Base-by-base conservation (phyloP, 805 yeast genomes). In the Zygosaccharomyces bisporus region DNA sequence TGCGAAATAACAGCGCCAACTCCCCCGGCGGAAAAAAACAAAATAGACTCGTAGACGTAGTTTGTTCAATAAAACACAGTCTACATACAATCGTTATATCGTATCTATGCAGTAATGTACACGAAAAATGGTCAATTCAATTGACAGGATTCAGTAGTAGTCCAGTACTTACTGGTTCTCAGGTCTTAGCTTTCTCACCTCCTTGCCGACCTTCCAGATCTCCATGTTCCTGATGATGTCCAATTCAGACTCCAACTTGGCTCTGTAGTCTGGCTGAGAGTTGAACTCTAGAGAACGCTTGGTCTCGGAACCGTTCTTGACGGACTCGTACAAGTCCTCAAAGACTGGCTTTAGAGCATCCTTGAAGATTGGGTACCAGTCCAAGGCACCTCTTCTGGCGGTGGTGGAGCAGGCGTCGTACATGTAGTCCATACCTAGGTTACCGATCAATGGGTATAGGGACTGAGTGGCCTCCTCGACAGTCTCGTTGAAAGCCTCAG, bases 381-480 rank as follows among this genome's bases (percentile, higher is more conserved):
- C 99, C 65, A 93, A 81, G 70, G 99, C 99, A 81, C 99, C 99
- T 79, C 99, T 88, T 82, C 98, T 89, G 66, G 99, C 99, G 60
- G 99, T 93, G 68, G 99, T 93, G 60, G 99, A 93, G 77, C 99
- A 93, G 65, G 99, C 99, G 70, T 93, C 98, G 83, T 93, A 93
- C 99, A 93, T 93, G 91, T 93, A 93, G 77, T 93, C 99, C 99
- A 93, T 93, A 78, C 99, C 99, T 81, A 93, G 86, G 76, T 88
- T 89, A 76, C 99, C 99, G 63, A 93, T 73, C 79, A 93, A 83
- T 75, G 99, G 99, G 86, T 93, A 93, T 66, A 93, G 80, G 46
- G 98, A 93, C 79, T 93, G 99, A 56, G 99, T 93, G 58, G 99
- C 99, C 79, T 93, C 99, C 81, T 93, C 99, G 60, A 93, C 99